Evolutionary conservation across 2,329 filamentous ascomycete genomes (phyloP).

Genomic region (Fusarium chlamydosporum): DNA sequence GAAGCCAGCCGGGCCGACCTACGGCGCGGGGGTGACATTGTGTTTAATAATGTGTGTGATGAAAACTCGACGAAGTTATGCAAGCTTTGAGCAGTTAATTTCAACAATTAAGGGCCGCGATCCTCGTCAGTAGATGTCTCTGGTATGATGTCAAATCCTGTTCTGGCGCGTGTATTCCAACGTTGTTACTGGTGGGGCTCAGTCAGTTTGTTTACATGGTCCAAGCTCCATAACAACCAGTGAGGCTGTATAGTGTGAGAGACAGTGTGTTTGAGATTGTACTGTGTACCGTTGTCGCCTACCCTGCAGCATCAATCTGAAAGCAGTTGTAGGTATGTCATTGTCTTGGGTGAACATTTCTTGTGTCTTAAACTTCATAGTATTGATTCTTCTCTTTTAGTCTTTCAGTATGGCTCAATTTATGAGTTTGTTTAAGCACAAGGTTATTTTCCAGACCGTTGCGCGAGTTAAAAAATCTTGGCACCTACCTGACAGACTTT

Average conservation of each 20-base stretch:
- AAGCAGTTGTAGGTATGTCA: not conserved
- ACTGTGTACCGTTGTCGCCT: slow-evolving; percentile 7
- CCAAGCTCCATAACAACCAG: slow-evolving; percentile 50
- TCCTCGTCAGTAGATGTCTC: slow-evolving; percentile 45
- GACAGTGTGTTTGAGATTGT: accelerated
- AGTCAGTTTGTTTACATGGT: slow-evolving; percentile 51
- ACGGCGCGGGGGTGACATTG: slow-evolving; percentile 60
- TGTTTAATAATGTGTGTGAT: slow-evolving; percentile 35
- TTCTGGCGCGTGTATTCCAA: slow-evolving; percentile 45
- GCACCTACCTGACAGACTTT: not conserved
- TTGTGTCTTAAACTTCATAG: not conserved
- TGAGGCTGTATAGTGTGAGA: slow-evolving; percentile 27
- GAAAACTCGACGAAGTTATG: slow-evolving; percentile 29
- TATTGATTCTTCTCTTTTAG: not conserved
- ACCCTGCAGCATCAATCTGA: slow-evolving; percentile 10
- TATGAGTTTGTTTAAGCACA: not conserved
- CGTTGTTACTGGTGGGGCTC: slow-evolving; percentile 44
- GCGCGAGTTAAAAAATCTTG: not conserved
- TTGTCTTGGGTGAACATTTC: not conserved
- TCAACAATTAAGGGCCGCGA: slow-evolving; percentile 46
- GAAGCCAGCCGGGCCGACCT: slow-evolving; percentile 62
- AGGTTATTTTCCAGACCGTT: not conserved
- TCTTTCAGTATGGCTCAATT: not conserved
- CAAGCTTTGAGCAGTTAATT: slow-evolving; percentile 41
- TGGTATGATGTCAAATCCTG: slow-evolving; percentile 52